Evolutionary conservation across 2,329 filamentous ascomycete species (phyloP).

Genomic region (Sarocladium kiliense): DNA sequence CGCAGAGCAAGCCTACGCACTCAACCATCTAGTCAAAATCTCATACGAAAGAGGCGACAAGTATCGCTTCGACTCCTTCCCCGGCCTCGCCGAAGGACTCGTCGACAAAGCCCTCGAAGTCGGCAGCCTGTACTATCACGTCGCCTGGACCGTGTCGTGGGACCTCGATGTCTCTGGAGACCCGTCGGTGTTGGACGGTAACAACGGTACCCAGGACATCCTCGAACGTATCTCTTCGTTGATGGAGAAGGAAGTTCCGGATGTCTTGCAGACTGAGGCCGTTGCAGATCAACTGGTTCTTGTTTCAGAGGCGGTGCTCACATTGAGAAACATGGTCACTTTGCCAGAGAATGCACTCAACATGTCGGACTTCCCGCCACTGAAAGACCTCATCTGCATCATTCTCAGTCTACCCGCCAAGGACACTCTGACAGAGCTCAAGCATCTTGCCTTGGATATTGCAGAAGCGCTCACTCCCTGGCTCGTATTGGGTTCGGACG

Average conservation of each 20-base stretch:
- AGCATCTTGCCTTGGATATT: constrained; percentile 87
- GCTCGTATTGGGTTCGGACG: constrained; percentile 63
- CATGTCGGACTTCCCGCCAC: constrained; percentile 66
- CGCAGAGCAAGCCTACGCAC: constrained; percentile 83
- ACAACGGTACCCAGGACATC: constrained; percentile 45
- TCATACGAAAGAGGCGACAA: constrained; percentile 93
- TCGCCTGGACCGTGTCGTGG: constrained; percentile 77
- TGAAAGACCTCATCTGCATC: constrained; percentile 80
- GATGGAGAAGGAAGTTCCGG: constrained; percentile 52
- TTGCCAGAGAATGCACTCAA: constrained; percentile 82
- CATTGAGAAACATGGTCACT: constrained; percentile 94
- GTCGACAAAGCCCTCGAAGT: constrained; percentile 80
- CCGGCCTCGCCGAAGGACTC: constrained; percentile 80
- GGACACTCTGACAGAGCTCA: constrained; percentile 72
- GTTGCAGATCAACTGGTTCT: constrained; percentile 68
- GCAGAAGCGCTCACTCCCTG: constrained; percentile 85
- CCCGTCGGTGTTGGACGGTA: constrained; percentile 37
- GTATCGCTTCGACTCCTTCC: constrained; percentile 90
- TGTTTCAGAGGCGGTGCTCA: constrained; percentile 80
- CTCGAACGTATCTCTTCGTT: constrained; percentile 66
- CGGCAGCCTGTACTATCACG: constrained; percentile 72
- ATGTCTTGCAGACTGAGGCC: constrained; percentile 67
- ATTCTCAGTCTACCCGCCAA: constrained; percentile 70
- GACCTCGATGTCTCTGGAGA: constrained; percentile 49
- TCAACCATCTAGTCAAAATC: constrained; percentile 92